A percentile compares a stretch with the other conserved stretches of the same genome.
These are phyloP conservation scores for Aegilops speltoides DNA, from an alignment of 176 grass and related monocot species.

Conservation along the genomic window DNA sequence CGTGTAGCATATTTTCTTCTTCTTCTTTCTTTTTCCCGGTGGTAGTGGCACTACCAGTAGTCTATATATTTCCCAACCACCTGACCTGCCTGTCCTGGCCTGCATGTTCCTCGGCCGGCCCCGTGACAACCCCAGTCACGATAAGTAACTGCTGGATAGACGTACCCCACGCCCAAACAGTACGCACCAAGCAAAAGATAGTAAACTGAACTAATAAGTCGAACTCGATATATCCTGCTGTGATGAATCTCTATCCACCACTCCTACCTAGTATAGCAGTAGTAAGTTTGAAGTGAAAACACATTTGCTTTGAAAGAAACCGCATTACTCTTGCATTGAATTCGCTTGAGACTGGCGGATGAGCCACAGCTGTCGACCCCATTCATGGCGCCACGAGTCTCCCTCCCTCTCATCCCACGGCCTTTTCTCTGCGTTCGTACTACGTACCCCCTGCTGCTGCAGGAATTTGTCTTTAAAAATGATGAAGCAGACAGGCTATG, in stretches of 20 bases:
- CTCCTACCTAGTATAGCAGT: too few relatives aligned
- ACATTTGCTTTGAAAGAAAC: neutral
- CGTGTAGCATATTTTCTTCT: neutral
- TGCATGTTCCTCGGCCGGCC: neutral
- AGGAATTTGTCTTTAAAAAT: too few relatives aligned
- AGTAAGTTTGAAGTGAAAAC: too few relatives aligned
- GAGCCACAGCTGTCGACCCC: constrained; percentile 8
- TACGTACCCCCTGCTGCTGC: too few relatives aligned
- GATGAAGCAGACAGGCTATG: too few relatives aligned
- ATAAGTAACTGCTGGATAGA: neutral
- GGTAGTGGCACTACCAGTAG: too few relatives aligned
- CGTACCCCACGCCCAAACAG: neutral
- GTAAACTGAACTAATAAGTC: too few relatives aligned
- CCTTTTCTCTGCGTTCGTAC: neutral
- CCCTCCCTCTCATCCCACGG: neutral
- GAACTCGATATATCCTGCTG: too few relatives aligned
- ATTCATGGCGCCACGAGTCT: neutral
- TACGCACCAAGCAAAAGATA: too few relatives aligned
- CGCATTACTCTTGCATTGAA: neutral
- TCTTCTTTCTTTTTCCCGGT: neutral
- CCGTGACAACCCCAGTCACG: neutral
- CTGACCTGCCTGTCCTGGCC: neutral
- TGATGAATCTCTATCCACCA: too few relatives aligned
- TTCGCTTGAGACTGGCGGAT: neutral
- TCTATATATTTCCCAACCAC: neutral